Evolutionary conservation across 805 yeast genomes (phyloP), one percentile per base, ranked within the genome.

Genomic region (Candida bentonensis): DNA sequence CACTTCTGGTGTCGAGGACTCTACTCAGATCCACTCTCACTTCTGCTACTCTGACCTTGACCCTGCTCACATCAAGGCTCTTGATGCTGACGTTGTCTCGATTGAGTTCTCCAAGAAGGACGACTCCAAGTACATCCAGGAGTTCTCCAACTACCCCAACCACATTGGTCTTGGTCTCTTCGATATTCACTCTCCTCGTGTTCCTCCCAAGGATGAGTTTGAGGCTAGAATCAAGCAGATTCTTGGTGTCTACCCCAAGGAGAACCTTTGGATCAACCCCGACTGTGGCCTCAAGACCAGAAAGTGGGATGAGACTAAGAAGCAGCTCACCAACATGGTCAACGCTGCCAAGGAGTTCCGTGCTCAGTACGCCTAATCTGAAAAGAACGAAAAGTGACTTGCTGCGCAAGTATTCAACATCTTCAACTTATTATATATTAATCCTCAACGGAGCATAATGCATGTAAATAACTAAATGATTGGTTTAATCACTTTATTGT

Each of bases 231-330:
- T 92, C 64, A 79, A 78, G 64, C 92, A 86, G 68, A 88, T 92
- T 74, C 74, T 92, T 71, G 86, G 87, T 76, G 92, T 84, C 50
- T 89, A 89, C 78, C 96, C 96, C 67, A 94, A 92, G 65, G 85
- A 84, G 69, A 89, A 88, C 72, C 84, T 92, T 79, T 92, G 98
- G 98, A 94, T 92, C 66, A 92, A 92, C 94, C 98, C 98, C 64
- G 98, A 92, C 76, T 92, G 98, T 80, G 98, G 98, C 79, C 80
- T 92, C 70, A 92, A 92, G 84, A 92, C 98, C 69, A 88, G 98
- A 82, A 95, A 95, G 60, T 92, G 98, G 98, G 86, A 83, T 60
- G 98, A 92, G 79, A 85, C 89, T 61, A 86, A 73, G 66, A 87
- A 80, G 64, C 86, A 94, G 62, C 81, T 92, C 71, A 84, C 94